phyloP scores from a whole-genome alignment of 148 eudicot species.

The Rhododendron vialii region DNA sequence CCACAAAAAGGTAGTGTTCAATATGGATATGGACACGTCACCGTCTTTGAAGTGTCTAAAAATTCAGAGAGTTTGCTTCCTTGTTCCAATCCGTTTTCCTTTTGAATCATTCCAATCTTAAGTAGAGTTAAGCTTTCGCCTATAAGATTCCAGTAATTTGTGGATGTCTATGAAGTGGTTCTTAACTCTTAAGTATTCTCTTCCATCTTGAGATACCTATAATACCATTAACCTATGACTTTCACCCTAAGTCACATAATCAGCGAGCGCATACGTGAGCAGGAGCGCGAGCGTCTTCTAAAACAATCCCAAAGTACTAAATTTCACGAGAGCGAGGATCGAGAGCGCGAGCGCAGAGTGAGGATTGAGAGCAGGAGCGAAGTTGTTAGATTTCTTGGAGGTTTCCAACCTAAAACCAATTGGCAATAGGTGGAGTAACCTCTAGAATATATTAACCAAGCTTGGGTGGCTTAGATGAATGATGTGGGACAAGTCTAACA shows the following conservation, averaged over 20 bases:
- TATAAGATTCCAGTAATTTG: neutral
- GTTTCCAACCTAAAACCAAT: no score
- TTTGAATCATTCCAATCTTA: neutral
- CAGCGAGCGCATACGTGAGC: no score
- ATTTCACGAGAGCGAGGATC: no score
- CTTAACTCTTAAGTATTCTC: neutral
- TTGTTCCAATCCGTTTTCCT: neutral
- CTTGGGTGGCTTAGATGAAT: no score
- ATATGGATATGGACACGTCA: neutral
- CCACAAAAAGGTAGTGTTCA: neutral
- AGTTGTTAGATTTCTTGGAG: no score
- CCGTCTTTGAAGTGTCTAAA: neutral
- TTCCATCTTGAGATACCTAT: constrained; percentile 7
- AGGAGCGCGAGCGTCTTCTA: no score
- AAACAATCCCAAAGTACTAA: no score
- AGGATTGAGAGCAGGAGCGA: no score
- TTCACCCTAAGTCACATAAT: neutral
- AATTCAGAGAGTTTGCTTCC: neutral
- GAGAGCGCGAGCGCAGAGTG: no score
- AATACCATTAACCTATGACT: neutral
- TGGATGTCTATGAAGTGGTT: neutral
- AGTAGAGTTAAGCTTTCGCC: neutral
- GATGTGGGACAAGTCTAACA: no score
- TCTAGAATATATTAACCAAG: no score
- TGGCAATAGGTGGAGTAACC: no score